Conservation (phyloP, 2,329 filamentous ascomycete species). For the Fusarium nurragi region DNA sequence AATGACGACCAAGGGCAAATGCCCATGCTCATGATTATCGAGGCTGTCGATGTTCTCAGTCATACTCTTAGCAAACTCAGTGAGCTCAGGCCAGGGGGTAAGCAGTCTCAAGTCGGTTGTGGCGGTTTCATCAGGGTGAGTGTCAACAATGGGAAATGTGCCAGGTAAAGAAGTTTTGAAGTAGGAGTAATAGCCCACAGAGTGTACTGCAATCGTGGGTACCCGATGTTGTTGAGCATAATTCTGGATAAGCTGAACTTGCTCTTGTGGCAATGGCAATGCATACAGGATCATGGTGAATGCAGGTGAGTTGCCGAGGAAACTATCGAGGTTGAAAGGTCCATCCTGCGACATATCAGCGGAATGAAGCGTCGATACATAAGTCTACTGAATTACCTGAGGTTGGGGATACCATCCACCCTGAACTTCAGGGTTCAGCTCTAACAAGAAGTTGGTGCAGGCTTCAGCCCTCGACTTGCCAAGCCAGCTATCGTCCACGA, state of each 20-base stretch:
- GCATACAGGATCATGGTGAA: slow-evolving; percentile 67
- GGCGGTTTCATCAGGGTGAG: slow-evolving; percentile 87
- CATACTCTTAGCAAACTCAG: slow-evolving; percentile 71
- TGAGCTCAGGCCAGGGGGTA: slow-evolving; percentile 85
- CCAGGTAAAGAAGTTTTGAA: slow-evolving; percentile 82
- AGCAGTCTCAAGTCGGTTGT: slow-evolving; percentile 87
- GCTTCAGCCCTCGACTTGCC: slow-evolving; percentile 82
- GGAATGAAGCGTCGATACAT: not conserved
- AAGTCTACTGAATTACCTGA: slow-evolving; percentile 40
- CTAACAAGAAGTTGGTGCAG: slow-evolving; percentile 78
- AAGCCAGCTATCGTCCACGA: slow-evolving; percentile 81
- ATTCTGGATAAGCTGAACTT: slow-evolving; percentile 56
- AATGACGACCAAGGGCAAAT: slow-evolving; percentile 87
- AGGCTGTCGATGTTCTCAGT: slow-evolving; percentile 75
- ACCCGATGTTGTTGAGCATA: slow-evolving; percentile 67
- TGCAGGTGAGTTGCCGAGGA: slow-evolving; percentile 53
- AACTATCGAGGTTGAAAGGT: slow-evolving; percentile 50
- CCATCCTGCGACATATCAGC: slow-evolving; percentile 39
- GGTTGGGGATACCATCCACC: slow-evolving; percentile 73
- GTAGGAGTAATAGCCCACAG: slow-evolving; percentile 89
- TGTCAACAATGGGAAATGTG: slow-evolving; percentile 93
- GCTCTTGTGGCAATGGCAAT: slow-evolving; percentile 57
- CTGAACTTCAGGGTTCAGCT: slow-evolving; percentile 92
- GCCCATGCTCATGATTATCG: slow-evolving; percentile 84
- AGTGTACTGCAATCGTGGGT: slow-evolving; percentile 84